Percentiles rank a stretch among this genome's conserved stretches.
phyloP scores from a whole-genome alignment of 2,329 filamentous ascomycete species.

The Neofusicoccum sp. region DNA sequence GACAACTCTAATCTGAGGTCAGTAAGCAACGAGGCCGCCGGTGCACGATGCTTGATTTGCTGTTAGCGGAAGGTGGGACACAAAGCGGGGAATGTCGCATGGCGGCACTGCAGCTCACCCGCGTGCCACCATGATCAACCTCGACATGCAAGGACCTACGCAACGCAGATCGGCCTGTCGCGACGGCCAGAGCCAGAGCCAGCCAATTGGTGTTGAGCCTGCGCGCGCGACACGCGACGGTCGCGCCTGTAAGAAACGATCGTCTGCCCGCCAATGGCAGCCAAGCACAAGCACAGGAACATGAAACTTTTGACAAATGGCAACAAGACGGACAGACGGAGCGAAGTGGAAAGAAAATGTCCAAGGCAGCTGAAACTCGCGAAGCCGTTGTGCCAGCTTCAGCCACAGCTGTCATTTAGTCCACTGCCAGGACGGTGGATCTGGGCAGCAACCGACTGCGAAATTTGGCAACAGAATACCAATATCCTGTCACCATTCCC shows the following conservation, averaged over 20 bases:
- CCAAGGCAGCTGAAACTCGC: not conserved
- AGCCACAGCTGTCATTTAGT: not conserved
- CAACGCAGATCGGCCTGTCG: constrained; percentile 3
- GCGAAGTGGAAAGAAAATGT: not conserved
- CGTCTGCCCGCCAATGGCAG: not conserved
- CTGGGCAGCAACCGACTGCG: not conserved
- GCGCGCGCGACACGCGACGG: not conserved
- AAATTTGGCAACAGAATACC: constrained; percentile 5
- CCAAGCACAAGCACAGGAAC: not conserved
- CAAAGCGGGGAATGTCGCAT: constrained; percentile 15
- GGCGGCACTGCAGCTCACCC: constrained; percentile 14
- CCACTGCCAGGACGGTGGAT: constrained; percentile 1
- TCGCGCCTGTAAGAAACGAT: not conserved
- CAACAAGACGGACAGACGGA: not conserved
- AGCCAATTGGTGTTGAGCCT: not conserved
- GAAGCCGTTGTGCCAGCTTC: not conserved
- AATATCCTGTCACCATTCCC: constrained; percentile 7
- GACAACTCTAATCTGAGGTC: not conserved
- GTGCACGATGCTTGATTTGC: constrained; percentile 3
- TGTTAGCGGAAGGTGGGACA: constrained; percentile 9
- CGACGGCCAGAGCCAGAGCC: not conserved
- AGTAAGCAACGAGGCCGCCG: not conserved
- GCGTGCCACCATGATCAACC: constrained; percentile 14
- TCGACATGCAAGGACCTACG: constrained; percentile 11
- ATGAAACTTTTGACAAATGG: constrained; percentile 9